Evolutionary conservation across 768 basidiomycete species (phyloP).

Genomic region (Termitomyces sp.): DNA sequence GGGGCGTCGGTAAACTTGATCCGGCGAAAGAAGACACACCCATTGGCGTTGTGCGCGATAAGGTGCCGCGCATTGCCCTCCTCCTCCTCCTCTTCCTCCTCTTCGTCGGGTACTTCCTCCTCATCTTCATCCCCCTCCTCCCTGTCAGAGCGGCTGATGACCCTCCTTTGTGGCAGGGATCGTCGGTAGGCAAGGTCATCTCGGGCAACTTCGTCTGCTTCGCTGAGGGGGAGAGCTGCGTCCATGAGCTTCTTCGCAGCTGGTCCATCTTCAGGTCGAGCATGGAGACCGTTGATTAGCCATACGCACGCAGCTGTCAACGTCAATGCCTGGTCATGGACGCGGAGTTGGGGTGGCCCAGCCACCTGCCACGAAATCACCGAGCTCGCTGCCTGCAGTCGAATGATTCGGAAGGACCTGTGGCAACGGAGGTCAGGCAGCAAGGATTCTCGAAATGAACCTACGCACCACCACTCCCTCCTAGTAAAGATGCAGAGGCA

Average conservation of each 20-base stretch:
- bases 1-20: conserved; percentile 2
- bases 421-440: not conserved
- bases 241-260: conserved; percentile 14
- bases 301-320: conserved; percentile 16
- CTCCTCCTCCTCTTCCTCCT: conserved; percentile 2
- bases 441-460: not conserved
- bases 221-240: conserved; percentile 11
- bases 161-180: not conserved
- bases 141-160: not conserved
- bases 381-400: conserved; percentile 4
- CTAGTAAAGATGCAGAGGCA: conserved; percentile 6
- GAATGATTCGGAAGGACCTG: conserved; percentile 7
- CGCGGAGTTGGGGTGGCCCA: not conserved
- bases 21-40: conserved; percentile 13
- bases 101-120: not conserved
- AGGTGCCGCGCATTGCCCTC: not conserved
- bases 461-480: conserved; percentile 12
- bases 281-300: conserved; percentile 17
- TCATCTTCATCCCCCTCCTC: not conserved
- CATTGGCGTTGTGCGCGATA: conserved; percentile 10
- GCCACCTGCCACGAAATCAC: conserved; percentile 2
- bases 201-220: not conserved
- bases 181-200: conserved; percentile 3
- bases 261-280: conserved; percentile 16
- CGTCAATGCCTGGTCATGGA: not conserved